These are phyloP conservation scores for Hymenoscyphus infarciens DNA, from an alignment of 2,329 filamentous ascomycete species.

Conservation along the genomic window DNA sequence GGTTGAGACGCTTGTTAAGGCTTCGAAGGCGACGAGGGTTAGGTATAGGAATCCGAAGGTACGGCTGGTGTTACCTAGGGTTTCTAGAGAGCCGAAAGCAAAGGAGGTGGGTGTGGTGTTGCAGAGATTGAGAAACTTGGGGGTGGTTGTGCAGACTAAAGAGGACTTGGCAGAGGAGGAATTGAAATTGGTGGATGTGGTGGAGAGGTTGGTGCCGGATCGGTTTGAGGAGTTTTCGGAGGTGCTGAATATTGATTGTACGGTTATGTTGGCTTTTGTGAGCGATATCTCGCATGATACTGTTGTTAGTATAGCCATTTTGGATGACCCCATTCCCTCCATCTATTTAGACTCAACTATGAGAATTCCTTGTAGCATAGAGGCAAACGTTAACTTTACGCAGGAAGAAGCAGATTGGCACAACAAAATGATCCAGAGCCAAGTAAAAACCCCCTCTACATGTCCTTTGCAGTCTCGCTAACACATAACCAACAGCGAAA, in stretches of 20 bases:
- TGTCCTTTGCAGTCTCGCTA: neutral
- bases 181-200: conserved; percentile 21
- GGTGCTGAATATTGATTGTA: conserved; percentile 56
- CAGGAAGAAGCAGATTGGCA: conserved; percentile 33
- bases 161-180: conserved; percentile 27
- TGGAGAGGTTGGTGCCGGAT: conserved; percentile 38
- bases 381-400: neutral
- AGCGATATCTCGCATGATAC: conserved; percentile 53
- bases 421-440: conserved; percentile 36
- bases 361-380: neutral
- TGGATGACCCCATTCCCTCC: neutral
- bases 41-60: conserved; percentile 57
- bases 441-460: conserved; percentile 33
- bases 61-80: conserved; percentile 57
- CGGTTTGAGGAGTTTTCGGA: conserved; percentile 39
- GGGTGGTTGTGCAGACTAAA: conserved; percentile 31
- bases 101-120: conserved; percentile 55
- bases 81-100: conserved; percentile 44
- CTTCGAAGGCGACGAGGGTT: conserved; percentile 53
- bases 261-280: conserved; percentile 63
- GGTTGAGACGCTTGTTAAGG: conserved; percentile 54
- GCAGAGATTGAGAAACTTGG: conserved; percentile 50
- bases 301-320: conserved; percentile 15
- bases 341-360: neutral
- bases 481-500: conserved; percentile 41